phyloP scores from a whole-genome alignment of 176 grass and related monocot species.

The Oryza brachyantha region DNA sequence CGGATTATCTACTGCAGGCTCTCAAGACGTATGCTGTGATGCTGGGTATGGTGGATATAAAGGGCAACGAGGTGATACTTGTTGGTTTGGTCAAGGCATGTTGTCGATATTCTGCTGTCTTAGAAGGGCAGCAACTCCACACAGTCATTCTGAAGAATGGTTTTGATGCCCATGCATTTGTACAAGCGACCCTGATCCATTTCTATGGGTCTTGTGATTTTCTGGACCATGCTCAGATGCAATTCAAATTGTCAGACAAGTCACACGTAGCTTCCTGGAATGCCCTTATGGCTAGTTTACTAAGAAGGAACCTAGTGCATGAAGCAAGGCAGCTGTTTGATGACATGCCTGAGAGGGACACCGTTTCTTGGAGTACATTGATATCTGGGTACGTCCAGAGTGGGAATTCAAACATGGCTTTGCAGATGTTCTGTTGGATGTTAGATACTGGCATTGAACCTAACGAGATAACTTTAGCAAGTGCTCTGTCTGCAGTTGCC shows the following conservation, averaged over 20 bases:
- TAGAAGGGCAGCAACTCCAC: constrained; percentile 63
- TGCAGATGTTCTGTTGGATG: constrained; percentile 58
- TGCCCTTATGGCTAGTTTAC: constrained; percentile 42
- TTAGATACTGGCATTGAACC: constrained; percentile 29
- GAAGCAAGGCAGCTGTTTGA: constrained; percentile 52
- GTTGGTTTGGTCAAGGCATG: constrained; percentile 58
- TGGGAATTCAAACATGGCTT: constrained; percentile 38
- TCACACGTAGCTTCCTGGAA: constrained; percentile 59
- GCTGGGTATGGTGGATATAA: constrained; percentile 19
- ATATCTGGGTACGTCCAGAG: constrained; percentile 47
- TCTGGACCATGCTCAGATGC: constrained; percentile 27
- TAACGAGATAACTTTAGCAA: constrained; percentile 49
- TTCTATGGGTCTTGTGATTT: constrained; percentile 48
- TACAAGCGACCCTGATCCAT: constrained; percentile 60
- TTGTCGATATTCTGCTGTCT: constrained; percentile 21
- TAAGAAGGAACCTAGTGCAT: constrained; percentile 26
- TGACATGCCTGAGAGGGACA: constrained; percentile 58
- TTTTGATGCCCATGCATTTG: constrained; percentile 52
- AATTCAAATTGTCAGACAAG: constrained; percentile 51
- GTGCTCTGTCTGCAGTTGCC: constrained; percentile 56
- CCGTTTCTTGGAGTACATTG: constrained; percentile 59
- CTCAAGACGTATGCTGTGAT: constrained; percentile 38
- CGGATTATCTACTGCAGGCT: constrained; percentile 23
- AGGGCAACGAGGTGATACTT: constrained; percentile 23
- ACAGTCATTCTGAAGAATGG: constrained; percentile 51